Percentiles rank a stretch among this genome's conserved stretches.
Evolutionary conservation across 2,329 filamentous ascomycete genomes (phyloP).

Genomic region (Xylariaceae sp.): DNA sequence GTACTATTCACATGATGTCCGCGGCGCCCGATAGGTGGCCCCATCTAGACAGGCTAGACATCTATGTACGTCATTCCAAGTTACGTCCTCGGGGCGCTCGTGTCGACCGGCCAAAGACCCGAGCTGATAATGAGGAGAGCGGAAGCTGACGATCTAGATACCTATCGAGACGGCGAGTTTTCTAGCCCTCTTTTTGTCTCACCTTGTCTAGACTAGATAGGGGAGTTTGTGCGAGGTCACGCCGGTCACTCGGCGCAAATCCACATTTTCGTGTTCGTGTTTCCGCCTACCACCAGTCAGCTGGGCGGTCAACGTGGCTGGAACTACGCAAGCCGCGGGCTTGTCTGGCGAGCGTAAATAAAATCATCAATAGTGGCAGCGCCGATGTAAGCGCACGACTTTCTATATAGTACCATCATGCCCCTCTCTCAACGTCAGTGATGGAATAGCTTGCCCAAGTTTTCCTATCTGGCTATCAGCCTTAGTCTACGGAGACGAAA

Average conservation of each 20-base stretch:
- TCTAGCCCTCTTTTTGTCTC: background rate
- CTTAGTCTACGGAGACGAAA: background rate
- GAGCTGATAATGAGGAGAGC: constrained; percentile 14
- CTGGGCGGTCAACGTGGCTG: constrained; percentile 1
- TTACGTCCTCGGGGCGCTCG: constrained; percentile 9
- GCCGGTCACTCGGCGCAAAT: constrained; percentile 1
- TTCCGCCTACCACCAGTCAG: constrained; percentile 2
- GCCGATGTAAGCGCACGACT: too few relatives aligned
- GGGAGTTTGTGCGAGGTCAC: constrained; percentile 3
- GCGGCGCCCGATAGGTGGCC: background rate
- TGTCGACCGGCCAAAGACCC: constrained; percentile 1
- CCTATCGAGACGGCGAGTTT: too few relatives aligned
- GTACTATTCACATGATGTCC: background rate
- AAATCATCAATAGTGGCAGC: too few relatives aligned
- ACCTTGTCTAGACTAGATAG: constrained; percentile 12
- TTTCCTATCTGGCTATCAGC: background rate
- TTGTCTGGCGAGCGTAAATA: too few relatives aligned
- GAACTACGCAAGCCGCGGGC: too few relatives aligned
- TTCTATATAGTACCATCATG: background rate
- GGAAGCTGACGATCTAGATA: constrained; percentile 9
- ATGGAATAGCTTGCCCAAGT: background rate
- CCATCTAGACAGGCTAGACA: constrained; percentile 1
- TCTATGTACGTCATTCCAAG: constrained; percentile 13
- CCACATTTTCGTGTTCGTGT: background rate
- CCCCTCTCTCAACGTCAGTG: background rate